phyloP scores from a whole-genome alignment of 2,329 filamentous ascomycete genomes.

The Byssochlamys sp. region DNA sequence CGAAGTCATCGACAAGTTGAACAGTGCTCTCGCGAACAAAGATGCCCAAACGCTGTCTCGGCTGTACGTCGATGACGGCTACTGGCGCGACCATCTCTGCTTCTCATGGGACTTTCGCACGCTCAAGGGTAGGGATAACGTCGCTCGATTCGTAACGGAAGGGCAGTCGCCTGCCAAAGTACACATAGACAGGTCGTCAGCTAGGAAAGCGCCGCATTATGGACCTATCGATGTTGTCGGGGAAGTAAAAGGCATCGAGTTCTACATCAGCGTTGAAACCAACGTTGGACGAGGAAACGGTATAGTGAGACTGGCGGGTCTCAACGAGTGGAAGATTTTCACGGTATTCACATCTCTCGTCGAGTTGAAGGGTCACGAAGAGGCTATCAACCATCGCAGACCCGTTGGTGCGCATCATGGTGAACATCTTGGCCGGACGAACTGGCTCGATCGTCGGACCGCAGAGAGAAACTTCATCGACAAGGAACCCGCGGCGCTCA shows the following conservation, averaged over 20 bases:
- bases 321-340: constrained; percentile 51
- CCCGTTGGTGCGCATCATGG: constrained; percentile 51
- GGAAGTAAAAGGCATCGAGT: constrained; percentile 45
- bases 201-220: constrained; percentile 36
- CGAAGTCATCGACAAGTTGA: constrained; percentile 30
- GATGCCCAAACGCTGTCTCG: constrained; percentile 26
- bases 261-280: constrained; percentile 48
- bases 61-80: constrained; percentile 44
- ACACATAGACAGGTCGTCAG: constrained; percentile 38
- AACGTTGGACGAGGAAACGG: constrained; percentile 48
- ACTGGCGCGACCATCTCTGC: constrained; percentile 51
- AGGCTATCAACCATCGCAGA: constrained; percentile 39
- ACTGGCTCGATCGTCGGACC: constrained; percentile 50
- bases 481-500: constrained; percentile 49
- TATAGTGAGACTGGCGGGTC: constrained; percentile 42
- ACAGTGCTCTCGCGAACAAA: constrained; percentile 25
- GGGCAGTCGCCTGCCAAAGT: constrained; percentile 38
- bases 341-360: constrained; percentile 53
- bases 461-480: constrained; percentile 42
- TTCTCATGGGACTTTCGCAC: constrained; percentile 50
- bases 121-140: constrained; percentile 37
- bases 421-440: constrained; percentile 42
- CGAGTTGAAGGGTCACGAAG: constrained; percentile 47
- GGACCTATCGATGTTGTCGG: constrained; percentile 42
- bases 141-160: constrained; percentile 25